phyloP scores from a whole-genome alignment of 83 land plant genomes.

The Diphasiastrum complanatum region DNA sequence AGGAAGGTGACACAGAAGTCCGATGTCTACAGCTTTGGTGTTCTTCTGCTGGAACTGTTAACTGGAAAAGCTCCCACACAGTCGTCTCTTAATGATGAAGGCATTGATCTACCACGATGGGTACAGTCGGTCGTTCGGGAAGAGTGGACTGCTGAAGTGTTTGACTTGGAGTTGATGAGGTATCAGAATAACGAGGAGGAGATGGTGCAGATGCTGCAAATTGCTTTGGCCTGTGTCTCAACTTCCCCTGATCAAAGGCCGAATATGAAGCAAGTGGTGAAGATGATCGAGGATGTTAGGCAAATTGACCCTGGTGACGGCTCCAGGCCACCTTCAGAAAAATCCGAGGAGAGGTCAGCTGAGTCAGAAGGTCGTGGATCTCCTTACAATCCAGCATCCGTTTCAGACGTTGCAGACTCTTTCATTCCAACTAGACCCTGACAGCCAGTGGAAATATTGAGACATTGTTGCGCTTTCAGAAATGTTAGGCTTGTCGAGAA shows the following conservation, averaged over 20 bases:
- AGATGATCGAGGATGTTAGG: slow-evolving; percentile 8
- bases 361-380: too few species aligned
- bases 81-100: slow-evolving; percentile 11
- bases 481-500: too few species aligned
- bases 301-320: slow-evolving; percentile 9
- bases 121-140: too few species aligned
- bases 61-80: slow-evolving; percentile 11
- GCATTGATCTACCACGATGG: slow-evolving; percentile 15
- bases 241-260: too few species aligned
- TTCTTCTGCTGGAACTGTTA: slow-evolving; percentile 7
- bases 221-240: slow-evolving; percentile 3
- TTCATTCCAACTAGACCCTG: too few species aligned
- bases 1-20: slow-evolving; percentile 12
- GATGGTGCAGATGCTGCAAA: slow-evolving; percentile 13
- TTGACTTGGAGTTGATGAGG: slow-evolving; percentile 13
- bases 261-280: slow-evolving; percentile 13
- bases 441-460: too few species aligned
- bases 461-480: too few species aligned
- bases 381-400: too few species aligned
- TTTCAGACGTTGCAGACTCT: too few species aligned
- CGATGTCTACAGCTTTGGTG: too few species aligned
- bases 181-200: slow-evolving; percentile 15
- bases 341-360: slow-evolving; percentile 10
- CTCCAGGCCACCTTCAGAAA: not conserved
- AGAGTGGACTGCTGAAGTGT: slow-evolving; percentile 17